A percentile compares a stretch with the other conserved stretches of the same genome.
These are phyloP conservation scores for Phytophthora europaea DNA, from an alignment of 352 stramenopile genomes.

Conservation along the genomic window DNA sequence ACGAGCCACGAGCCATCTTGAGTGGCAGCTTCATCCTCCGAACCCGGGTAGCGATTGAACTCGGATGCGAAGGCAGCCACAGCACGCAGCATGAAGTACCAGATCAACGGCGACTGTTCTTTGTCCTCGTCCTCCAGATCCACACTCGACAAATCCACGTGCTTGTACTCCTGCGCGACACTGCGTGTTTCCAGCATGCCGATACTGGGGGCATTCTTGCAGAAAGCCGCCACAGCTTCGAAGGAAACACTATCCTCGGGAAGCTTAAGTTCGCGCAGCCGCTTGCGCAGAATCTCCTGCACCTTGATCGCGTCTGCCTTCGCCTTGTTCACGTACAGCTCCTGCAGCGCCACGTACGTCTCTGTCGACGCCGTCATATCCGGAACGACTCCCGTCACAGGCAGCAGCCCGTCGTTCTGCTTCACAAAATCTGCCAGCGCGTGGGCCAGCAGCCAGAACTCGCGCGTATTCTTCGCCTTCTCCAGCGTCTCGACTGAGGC, in stretches of 20 bases:
- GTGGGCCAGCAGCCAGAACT: conserved; percentile 88
- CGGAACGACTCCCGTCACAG: conserved; percentile 94
- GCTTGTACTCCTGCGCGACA: conserved; percentile 87
- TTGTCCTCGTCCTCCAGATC: conserved; percentile 84
- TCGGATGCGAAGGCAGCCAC: conserved; percentile 60
- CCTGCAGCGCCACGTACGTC: conserved; percentile 95
- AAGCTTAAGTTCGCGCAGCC: conserved; percentile 41
- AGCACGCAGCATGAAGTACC: conserved; percentile 95
- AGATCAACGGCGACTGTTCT: conserved; percentile 94
- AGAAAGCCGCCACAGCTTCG: conserved; percentile 91
- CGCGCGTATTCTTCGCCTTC: conserved; percentile 51
- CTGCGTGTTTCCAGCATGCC: conserved; percentile 83
- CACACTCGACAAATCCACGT: conserved; percentile 66
- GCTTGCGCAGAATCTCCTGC: conserved; percentile 41
- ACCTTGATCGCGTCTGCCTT: conserved; percentile 71
- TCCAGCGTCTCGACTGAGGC: conserved; percentile 33
- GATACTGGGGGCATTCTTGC: conserved; percentile 94
- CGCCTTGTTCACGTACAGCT: conserved; percentile 94
- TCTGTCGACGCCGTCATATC: conserved; percentile 98
- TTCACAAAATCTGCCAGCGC: conserved; percentile 84
- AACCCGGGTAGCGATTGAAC: conserved; percentile 88
- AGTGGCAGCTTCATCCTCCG: conserved; percentile 56
- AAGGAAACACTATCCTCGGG: conserved; percentile 47
- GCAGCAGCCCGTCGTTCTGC: conserved; percentile 69
- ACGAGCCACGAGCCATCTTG: conserved; percentile 78